Conservation (phyloP, 768 basidiomycete species). For the Lentinus tigrinus region DNA sequence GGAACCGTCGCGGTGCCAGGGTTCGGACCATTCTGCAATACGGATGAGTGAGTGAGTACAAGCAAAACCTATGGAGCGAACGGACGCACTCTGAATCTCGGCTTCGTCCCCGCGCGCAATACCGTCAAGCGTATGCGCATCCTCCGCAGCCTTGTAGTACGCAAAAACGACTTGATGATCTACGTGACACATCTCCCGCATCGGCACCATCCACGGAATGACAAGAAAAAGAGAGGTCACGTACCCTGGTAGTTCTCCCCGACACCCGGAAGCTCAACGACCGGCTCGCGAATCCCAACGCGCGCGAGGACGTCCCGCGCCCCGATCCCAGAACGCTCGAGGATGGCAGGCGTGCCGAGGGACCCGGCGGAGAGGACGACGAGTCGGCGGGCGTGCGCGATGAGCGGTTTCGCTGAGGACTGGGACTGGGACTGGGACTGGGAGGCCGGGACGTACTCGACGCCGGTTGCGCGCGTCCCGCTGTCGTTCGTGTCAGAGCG, state of each 20-base stretch:
- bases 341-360: constrained; percentile 47
- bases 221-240: neutral
- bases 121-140: constrained; percentile 48
- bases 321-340: constrained; percentile 55
- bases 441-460: constrained; percentile 35
- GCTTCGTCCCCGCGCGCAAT: constrained; percentile 41
- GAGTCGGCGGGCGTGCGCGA: constrained; percentile 32
- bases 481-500: constrained; percentile 26
- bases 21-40: constrained; percentile 31
- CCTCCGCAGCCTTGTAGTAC: constrained; percentile 41
- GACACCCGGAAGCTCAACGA: constrained; percentile 42
- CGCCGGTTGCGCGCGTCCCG: constrained; percentile 39
- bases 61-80: neutral
- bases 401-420: constrained; percentile 2
- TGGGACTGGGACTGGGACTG: constrained; percentile 20
- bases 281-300: constrained; percentile 26
- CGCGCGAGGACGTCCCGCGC: constrained; percentile 29
- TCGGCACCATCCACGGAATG: neutral
- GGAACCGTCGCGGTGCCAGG: constrained; percentile 38
- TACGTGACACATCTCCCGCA: neutral
- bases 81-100: constrained; percentile 39
- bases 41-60: neutral
- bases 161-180: constrained; percentile 31
- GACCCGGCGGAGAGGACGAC: constrained; percentile 42
- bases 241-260: constrained; percentile 40